phyloP scores from a whole-genome alignment of 139 green algal species.

The Edaphochlamys debaryana region DNA sequence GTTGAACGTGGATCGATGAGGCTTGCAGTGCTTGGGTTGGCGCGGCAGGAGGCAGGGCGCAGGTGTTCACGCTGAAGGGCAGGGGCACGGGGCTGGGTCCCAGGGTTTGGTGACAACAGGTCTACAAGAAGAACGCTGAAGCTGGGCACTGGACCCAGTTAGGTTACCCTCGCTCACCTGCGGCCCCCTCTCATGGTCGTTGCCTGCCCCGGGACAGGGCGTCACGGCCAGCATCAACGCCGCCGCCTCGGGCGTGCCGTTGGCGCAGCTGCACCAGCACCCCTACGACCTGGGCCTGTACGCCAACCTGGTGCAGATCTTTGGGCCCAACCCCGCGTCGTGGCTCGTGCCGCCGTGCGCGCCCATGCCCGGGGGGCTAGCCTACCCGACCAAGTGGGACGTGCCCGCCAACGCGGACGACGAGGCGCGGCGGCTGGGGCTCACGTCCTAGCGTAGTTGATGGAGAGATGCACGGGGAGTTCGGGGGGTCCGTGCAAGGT shows the following conservation, averaged over 20 bases:
- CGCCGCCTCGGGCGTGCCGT: not conserved
- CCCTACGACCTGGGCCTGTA: conserved; percentile 51
- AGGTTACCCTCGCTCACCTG: not conserved
- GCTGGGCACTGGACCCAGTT: not conserved
- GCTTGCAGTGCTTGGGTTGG: not conserved
- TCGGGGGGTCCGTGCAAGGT: too few species aligned
- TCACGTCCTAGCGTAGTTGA: too few species aligned
- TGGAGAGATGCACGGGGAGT: too few species aligned
- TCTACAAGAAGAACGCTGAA: not conserved
- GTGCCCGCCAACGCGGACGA: not conserved
- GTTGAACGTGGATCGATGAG: not conserved
- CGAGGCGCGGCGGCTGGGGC: not conserved
- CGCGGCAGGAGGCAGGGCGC: too few species aligned
- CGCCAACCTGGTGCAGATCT: conserved; percentile 39
- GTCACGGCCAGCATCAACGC: conserved; percentile 42
- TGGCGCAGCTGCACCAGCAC: not conserved
- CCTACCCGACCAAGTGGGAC: conserved; percentile 42
- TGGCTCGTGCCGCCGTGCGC: conserved; percentile 14
- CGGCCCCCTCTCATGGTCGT: too few species aligned
- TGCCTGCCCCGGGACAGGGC: not conserved
- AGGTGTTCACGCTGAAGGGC: not conserved
- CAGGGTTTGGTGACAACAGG: not conserved
- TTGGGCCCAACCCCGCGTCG: conserved; percentile 16
- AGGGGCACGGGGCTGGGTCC: not conserved
- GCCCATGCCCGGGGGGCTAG: conserved; percentile 8